Percentiles rank a stretch among this genome's conserved stretches.
Evolutionary conservation across 805 yeast species (phyloP).

Genomic region (Sugiyamaella americana): DNA sequence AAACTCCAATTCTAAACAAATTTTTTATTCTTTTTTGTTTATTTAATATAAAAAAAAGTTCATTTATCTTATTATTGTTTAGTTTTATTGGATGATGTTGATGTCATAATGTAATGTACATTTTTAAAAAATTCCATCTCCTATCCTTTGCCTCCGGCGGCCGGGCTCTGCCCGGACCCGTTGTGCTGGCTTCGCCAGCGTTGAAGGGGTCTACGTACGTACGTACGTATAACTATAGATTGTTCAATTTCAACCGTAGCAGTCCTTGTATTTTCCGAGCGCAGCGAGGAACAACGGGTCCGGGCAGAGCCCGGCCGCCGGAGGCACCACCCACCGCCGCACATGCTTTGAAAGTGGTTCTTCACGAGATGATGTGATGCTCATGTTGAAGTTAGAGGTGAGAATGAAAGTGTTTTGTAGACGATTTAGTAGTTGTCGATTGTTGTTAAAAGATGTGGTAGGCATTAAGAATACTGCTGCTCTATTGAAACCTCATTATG

Average conservation of each 20-base stretch:
- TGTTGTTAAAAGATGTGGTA: not conserved
- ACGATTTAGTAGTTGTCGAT: not conserved
- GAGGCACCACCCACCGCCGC: not conserved
- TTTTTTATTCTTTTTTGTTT: too few relatives aligned
- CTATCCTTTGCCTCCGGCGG: too few relatives aligned
- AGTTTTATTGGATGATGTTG: not conserved
- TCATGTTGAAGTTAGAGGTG: not conserved
- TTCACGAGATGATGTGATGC: too few relatives aligned
- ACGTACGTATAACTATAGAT: too few relatives aligned
- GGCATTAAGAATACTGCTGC: slow-evolving; percentile 8
- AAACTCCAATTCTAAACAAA: slow-evolving; percentile 76
- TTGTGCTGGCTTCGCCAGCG: too few relatives aligned
- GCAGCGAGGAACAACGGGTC: too few relatives aligned
- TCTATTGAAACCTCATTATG: slow-evolving; percentile 20
- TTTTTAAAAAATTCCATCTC: slow-evolving; percentile 2
- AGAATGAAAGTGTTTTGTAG: not conserved
- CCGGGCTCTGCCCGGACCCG: too few relatives aligned
- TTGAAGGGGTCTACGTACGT: too few relatives aligned
- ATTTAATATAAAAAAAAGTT: not conserved
- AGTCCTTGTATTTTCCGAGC: too few relatives aligned
- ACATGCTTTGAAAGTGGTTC: slow-evolving; percentile 1
- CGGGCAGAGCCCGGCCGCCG: too few relatives aligned
- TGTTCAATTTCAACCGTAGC: too few relatives aligned
- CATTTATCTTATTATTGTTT: not conserved
- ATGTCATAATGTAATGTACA: not conserved